Conservation (phyloP, 1,139 yeast species). For the Debaryomycetaceae sp. region DNA sequence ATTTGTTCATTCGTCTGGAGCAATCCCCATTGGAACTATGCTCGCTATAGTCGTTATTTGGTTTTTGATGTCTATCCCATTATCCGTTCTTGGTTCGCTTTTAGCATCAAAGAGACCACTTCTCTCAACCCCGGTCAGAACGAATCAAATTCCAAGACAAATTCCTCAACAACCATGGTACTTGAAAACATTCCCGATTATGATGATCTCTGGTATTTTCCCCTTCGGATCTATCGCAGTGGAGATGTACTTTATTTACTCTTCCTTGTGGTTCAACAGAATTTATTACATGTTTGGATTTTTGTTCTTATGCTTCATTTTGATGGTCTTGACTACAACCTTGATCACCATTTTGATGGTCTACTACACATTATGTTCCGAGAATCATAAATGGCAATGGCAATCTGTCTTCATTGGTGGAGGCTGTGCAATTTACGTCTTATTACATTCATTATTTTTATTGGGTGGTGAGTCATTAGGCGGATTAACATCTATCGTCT, state of each 20-base stretch:
- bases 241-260: conserved; percentile 83
- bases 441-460: conserved; percentile 75
- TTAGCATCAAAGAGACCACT: conserved; percentile 66
- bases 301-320: conserved; percentile 77
- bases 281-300: conserved; percentile 98
- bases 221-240: conserved; percentile 96
- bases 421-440: conserved; percentile 81
- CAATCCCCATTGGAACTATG: conserved; percentile 91
- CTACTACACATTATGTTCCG: conserved; percentile 83
- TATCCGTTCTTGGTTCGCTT: conserved; percentile 76
- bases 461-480: conserved; percentile 63
- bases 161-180: conserved; percentile 91
- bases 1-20: conserved; percentile 82
- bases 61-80: conserved; percentile 83
- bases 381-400: conserved; percentile 98
- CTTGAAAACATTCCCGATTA: conserved; percentile 61
- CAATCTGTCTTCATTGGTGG: conserved; percentile 85
- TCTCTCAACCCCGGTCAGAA: conserved; percentile 71
- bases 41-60: conserved; percentile 76
- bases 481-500: conserved; percentile 70
- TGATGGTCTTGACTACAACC: conserved; percentile 79
- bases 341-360: conserved; percentile 77
- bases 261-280: conserved; percentile 92
- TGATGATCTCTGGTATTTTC: conserved; percentile 81
- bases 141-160: conserved; percentile 94